phyloP scores from a whole-genome alignment of 2,329 filamentous ascomycete genomes.

The Sclerotinia minor region DNA sequence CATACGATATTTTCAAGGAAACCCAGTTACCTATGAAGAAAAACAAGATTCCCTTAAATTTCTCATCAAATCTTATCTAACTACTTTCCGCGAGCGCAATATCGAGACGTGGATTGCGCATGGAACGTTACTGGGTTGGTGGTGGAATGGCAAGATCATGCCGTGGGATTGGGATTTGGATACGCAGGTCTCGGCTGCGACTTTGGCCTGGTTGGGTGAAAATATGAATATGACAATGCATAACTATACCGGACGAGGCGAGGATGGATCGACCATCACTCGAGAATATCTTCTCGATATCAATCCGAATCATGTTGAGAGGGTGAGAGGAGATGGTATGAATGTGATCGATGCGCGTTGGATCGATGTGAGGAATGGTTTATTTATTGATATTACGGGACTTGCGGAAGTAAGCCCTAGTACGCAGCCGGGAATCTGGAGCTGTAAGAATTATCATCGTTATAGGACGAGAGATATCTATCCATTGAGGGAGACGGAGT shows the following conservation, averaged over 20 bases:
- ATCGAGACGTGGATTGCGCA: conserved; percentile 86
- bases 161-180: conserved; percentile 87
- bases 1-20: conserved; percentile 62
- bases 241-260: conserved; percentile 43
- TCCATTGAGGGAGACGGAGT: conserved; percentile 71
- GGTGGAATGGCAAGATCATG: conserved; percentile 79
- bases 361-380: conserved; percentile 73
- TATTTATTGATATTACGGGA: conserved; percentile 83
- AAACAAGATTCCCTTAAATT: conserved; percentile 65
- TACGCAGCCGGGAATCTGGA: conserved; percentile 64
- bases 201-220: conserved; percentile 64
- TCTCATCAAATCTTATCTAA: conserved; percentile 73
- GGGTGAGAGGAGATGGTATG: conserved; percentile 62
- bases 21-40: conserved; percentile 63
- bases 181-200: conserved; percentile 70
- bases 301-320: conserved; percentile 67
- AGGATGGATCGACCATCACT: conserved; percentile 46
- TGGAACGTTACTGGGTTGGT: conserved; percentile 82
- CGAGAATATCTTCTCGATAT: conserved; percentile 71
- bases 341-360: conserved; percentile 85
- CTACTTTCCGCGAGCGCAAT: conserved; percentile 61
- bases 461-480: conserved; percentile 73
- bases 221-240: conserved; percentile 66
- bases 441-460: conserved; percentile 77
- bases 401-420: conserved; percentile 66